Evolutionary conservation across 2,329 filamentous ascomycete genomes (phyloP), one percentile per base, ranked within the genome.

Genomic region (Botrytis pseudocinerea): DNA sequence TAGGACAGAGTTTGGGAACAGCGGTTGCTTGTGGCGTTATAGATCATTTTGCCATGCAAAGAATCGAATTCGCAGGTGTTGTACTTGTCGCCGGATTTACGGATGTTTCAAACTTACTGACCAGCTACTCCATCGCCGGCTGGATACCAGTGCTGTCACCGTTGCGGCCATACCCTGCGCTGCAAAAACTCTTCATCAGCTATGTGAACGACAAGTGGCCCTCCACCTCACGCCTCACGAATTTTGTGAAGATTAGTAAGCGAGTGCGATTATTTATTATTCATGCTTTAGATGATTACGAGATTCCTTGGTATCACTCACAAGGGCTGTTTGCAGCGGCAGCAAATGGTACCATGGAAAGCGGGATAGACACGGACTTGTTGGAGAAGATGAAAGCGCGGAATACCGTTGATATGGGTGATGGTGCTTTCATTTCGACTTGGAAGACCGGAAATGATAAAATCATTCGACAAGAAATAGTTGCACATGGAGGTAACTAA

Each of bases 1-100:
- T 97, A 4, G 95, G 95, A 28, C 95, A 98, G 78, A 96, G 92
- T 78, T 87, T 98, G 0, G 95, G 95, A 38, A 97, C 95, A 0
- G 95, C 93, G 0, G 93, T 98, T 1, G 90, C 91, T 9, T 88
- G 90, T 63, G 95, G 90, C 3, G 89, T 93, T 1, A 91, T 89
- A 1, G 90, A 97, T 78, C 87, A 89, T 72, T 95, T 92, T 78
- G 87, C 89, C 4, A 79, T 79, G 35, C 80, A 85, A 69, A 87
- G 85, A 7, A 84, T 90, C 62, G 89, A 92, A 42, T 97, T 97
- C 78, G 94, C 93, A 0, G 92, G 92, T 25, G 85, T 97, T 3
- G 85, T 98, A 35, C 87, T 98, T 20, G 88, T 97, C 7, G 91
- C 94, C 0, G 90, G 91, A 1, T 98, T 98, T 84, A 91, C 90